Conservation (phyloP, 768 basidiomycete species). For the Amanita muscaria region DNA sequence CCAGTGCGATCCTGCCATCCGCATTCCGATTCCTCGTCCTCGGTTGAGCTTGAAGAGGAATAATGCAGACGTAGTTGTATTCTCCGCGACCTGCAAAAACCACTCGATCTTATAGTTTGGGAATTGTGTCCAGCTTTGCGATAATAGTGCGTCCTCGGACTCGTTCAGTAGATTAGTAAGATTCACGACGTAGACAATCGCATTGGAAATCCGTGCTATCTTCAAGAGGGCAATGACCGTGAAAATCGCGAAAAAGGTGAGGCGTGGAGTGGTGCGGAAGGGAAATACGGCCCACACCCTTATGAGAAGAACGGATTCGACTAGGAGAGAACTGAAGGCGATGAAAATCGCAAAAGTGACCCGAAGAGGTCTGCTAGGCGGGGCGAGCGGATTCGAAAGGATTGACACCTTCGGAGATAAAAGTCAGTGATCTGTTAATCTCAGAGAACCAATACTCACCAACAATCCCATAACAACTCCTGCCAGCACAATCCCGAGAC, state of each 20-base stretch:
- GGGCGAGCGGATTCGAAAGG: slow-evolving; percentile 2
- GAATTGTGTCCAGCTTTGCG: neutral
- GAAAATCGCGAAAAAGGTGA: slow-evolving; percentile 11
- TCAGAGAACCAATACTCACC: no score
- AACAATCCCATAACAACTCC: neutral
- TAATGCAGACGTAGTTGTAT: slow-evolving; percentile 12
- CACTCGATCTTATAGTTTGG: slow-evolving; percentile 14
- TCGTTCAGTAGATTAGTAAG: slow-evolving; percentile 1
- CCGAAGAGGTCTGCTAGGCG: neutral
- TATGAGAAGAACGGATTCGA: slow-evolving; percentile 19
- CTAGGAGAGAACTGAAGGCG: slow-evolving; percentile 12
- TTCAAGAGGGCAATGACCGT: slow-evolving; percentile 13
- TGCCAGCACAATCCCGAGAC: neutral
- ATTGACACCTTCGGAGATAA: neutral
- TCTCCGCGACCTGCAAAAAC: slow-evolving; percentile 15
- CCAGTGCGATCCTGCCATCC: neutral
- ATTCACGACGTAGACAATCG: slow-evolving; percentile 9
- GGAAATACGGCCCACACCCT: slow-evolving; percentile 17
- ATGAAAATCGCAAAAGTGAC: slow-evolving; percentile 9
- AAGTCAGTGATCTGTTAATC: no score
- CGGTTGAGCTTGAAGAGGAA: slow-evolving; percentile 10
- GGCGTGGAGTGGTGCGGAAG: slow-evolving; percentile 7
- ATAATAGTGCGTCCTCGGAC: neutral
- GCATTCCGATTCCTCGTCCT: neutral
- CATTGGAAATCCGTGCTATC: slow-evolving; percentile 13